Base-by-base conservation (phyloP, 176 grass and related monocot species). In the Eragrostis nindensis region DNA sequence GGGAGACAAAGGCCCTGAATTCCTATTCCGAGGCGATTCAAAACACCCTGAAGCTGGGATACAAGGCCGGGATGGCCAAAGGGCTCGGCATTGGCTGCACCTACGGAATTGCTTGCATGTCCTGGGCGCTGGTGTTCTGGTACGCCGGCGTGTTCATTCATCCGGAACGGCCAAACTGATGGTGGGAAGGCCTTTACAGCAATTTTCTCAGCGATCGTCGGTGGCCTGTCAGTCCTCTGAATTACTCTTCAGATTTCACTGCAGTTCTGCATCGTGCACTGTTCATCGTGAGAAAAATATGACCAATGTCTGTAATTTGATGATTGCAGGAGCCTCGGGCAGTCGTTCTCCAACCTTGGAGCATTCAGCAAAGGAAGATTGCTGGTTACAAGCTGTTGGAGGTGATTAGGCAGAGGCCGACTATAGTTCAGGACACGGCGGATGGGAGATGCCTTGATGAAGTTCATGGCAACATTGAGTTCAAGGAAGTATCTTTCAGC, bases 71-170 rank as follows among this genome's bases (percentile, higher is more conserved):
- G 40, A 86, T 97, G 85, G 92, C 95, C 4, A 97, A 97, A 66
- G 95, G 95, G 8, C 83, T 97, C 0, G 95, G 95, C 67, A 83
- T 97, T 67, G 95, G 95, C 12, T 92, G 92, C 16, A 94, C 95
- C 5, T 97, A 97, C 11, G 92, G 92, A 56, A 97, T 94, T 32
- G 95, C 92, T 45, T 97, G 92, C 88, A 94, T 94, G 87, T 97
- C 92, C 30, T 97, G 92, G 89, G 95, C 95, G 0, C 75, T 97
- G 18, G 92, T 97, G 29, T 88, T 97, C 62, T 97, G 95, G 95
- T 97, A 97, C 6, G 95, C 92, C 1, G 95, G 95, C 0, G 83
- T 92, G 61, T 94, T 97, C 77, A n/a, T n/a, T n/a, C n/a, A 92
- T 97, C 73, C 57, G 95, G 32, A 90, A 88, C 24, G 85, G 88